Evolutionary conservation across 345 rosid species (phyloP).

Genomic region (Cardamine occulta): DNA sequence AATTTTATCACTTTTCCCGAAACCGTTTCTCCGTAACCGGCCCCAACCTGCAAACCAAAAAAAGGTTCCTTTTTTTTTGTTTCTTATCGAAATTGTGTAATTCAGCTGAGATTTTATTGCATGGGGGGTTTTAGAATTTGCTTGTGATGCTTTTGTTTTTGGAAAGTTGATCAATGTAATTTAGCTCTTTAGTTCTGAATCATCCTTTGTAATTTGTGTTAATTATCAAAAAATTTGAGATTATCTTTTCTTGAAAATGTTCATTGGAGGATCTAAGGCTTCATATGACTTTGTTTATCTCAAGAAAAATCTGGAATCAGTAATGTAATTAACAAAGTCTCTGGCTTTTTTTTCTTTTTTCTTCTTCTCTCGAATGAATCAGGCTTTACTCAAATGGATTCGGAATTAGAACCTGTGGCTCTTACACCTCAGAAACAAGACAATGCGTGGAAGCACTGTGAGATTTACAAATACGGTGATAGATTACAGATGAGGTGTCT

Average conservation of each 20-base stretch:
- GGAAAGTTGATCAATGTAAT: not conserved
- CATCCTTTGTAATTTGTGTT: not conserved
- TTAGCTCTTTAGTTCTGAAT: not conserved
- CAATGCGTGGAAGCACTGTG: conserved; percentile 92
- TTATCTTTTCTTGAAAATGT: not conserved
- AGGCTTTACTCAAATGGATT: conserved; percentile 28
- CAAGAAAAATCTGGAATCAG: not conserved
- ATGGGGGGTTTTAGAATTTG: conserved; percentile 27
- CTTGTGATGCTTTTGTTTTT: not conserved
- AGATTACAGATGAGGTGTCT: conserved; percentile 71
- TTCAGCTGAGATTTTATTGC: not conserved
- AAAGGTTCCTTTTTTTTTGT: conserved; percentile 18
- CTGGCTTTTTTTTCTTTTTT: not conserved
- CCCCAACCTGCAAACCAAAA: conserved; percentile 36
- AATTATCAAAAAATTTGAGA: not conserved
- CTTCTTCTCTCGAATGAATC: not conserved
- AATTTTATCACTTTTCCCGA: conserved; percentile 22
- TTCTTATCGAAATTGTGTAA: not conserved
- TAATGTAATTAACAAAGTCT: conserved; percentile 22
- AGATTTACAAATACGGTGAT: conserved; percentile 73
- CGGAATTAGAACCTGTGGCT: conserved; percentile 58
- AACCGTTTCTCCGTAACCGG: conserved; percentile 45
- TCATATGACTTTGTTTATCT: not conserved
- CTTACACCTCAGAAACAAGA: conserved; percentile 80
- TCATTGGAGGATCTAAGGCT: not conserved